A percentile compares a stretch with the other conserved stretches of the same genome.
phyloP scores from a whole-genome alignment of 2,329 filamentous ascomycete genomes.

The Penicillium janthinellum region DNA sequence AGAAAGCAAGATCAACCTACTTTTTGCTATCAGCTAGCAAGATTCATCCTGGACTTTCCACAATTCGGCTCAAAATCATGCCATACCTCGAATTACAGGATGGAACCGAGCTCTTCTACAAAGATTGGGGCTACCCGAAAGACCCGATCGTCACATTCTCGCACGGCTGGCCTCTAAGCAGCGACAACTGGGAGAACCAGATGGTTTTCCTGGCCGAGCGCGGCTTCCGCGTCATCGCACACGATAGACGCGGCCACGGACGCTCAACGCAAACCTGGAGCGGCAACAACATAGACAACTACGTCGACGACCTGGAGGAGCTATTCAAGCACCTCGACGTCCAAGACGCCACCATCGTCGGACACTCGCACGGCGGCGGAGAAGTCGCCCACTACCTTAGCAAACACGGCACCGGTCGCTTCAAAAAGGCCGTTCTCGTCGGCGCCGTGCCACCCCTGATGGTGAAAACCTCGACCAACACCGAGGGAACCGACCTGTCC shows the following conservation, averaged over 20 bases:
- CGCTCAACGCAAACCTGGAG: conserved; percentile 45
- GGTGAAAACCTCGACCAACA: conserved; percentile 37
- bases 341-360: conserved; percentile 40
- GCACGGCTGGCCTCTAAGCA: conserved; percentile 46
- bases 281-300: conserved; percentile 46
- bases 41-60: not conserved
- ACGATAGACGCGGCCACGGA: conserved; percentile 42
- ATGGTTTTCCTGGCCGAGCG: conserved; percentile 42
- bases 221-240: conserved; percentile 44
- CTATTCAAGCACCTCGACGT: conserved; percentile 42
- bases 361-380: conserved; percentile 47
- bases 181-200: conserved; percentile 45
- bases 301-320: conserved; percentile 41
- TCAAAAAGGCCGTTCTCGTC: conserved; percentile 46
- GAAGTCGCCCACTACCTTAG: conserved; percentile 43
- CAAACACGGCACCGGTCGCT: conserved; percentile 40
- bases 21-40: not conserved
- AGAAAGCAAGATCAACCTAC: not conserved
- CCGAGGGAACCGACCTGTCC: conserved; percentile 37
- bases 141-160: conserved; percentile 40
- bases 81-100: conserved; percentile 43
- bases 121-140: conserved; percentile 45
- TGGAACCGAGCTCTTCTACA: conserved; percentile 46
- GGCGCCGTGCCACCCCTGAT: conserved; percentile 40
- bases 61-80: conserved; percentile 12